Conservation (phyloP, 352 stramenopile genomes). For the Phytophthora litchii region DNA sequence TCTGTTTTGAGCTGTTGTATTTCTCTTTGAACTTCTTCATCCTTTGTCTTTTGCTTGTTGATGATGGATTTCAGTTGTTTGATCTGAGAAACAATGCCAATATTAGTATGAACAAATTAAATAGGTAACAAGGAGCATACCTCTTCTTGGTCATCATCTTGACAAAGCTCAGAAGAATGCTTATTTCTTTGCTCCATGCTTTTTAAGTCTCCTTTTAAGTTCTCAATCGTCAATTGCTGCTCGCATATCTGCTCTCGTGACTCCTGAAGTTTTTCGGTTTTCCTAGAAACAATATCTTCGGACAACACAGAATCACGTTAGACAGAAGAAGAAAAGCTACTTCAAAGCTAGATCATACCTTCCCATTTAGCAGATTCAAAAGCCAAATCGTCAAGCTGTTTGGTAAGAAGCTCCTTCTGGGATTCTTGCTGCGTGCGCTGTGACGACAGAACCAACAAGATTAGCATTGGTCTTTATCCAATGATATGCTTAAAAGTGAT, state of each 20-base stretch:
- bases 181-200: conserved; percentile 18
- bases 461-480: neutral
- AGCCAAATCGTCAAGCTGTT: conserved; percentile 33
- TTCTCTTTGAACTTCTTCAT: conserved; percentile 17
- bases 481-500: neutral
- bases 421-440: conserved; percentile 32
- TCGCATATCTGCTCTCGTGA: conserved; percentile 59
- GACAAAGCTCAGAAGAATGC: conserved; percentile 8
- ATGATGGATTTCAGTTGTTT: conserved; percentile 29
- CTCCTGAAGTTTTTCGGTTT: conserved; percentile 48
- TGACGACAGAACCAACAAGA: neutral
- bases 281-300: conserved; percentile 44
- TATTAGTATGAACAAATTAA: neutral
- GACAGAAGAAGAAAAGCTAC: neutral
- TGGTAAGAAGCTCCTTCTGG: conserved; percentile 12
- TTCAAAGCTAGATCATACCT: conserved; percentile 21
- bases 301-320: conserved; percentile 9
- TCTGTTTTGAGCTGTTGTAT: conserved; percentile 19
- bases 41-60: conserved; percentile 13
- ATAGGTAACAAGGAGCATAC: conserved; percentile 18
- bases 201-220: conserved; percentile 55
- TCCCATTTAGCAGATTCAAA: conserved; percentile 35
- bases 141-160: conserved; percentile 44
- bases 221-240: conserved; percentile 66
- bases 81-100: conserved; percentile 22